Percentiles rank a stretch among this genome's conserved stretches.
Evolutionary conservation across 2,329 filamentous ascomycete species (phyloP).

Genomic region (Bisporella sp.): DNA sequence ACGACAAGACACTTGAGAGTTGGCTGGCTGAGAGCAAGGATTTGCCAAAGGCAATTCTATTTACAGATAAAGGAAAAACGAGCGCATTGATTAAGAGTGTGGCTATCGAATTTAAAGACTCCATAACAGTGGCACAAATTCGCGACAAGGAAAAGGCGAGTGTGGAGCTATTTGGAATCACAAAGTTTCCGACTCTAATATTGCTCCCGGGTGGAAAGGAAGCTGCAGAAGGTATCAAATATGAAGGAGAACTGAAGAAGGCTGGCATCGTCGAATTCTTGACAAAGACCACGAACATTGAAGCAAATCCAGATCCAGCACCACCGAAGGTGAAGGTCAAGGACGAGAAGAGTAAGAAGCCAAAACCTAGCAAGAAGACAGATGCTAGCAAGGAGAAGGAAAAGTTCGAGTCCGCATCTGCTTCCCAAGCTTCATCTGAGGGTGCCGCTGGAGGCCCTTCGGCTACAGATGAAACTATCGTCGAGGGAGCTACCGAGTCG

Average conservation of each 20-base stretch:
- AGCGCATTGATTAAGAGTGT: constrained; percentile 76
- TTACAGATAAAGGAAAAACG: constrained; percentile 87
- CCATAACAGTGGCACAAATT: constrained; percentile 74
- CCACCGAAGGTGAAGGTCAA: constrained; percentile 37
- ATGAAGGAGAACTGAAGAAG: constrained; percentile 82
- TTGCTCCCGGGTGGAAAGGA: constrained; percentile 65
- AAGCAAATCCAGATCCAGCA: constrained; percentile 72
- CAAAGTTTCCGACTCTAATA: constrained; percentile 72
- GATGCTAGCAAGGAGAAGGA: constrained; percentile 36
- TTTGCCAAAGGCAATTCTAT: constrained; percentile 78
- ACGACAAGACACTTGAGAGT: constrained; percentile 68
- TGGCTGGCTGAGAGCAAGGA: constrained; percentile 66
- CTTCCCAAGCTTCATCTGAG: constrained; percentile 42
- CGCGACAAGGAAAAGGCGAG: constrained; percentile 58
- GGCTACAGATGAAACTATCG: constrained; percentile 42
- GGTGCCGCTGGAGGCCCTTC: constrained; percentile 38
- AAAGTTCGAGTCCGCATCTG: constrained; percentile 42
- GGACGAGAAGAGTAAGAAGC: constrained; percentile 35
- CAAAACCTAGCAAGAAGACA: constrained; percentile 21
- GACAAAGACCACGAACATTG: constrained; percentile 54
- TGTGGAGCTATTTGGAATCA: constrained; percentile 67
- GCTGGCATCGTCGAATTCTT: constrained; percentile 75
- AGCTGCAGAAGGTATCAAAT: constrained; percentile 60
- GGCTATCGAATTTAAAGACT: constrained; percentile 83
- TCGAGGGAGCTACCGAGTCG: constrained; percentile 46